Percentiles rank a stretch among this genome's conserved stretches.
These are phyloP conservation scores for Bryoglossum gracile DNA, from an alignment of 495 filamentous ascomycete genomes.

Conservation along the genomic window DNA sequence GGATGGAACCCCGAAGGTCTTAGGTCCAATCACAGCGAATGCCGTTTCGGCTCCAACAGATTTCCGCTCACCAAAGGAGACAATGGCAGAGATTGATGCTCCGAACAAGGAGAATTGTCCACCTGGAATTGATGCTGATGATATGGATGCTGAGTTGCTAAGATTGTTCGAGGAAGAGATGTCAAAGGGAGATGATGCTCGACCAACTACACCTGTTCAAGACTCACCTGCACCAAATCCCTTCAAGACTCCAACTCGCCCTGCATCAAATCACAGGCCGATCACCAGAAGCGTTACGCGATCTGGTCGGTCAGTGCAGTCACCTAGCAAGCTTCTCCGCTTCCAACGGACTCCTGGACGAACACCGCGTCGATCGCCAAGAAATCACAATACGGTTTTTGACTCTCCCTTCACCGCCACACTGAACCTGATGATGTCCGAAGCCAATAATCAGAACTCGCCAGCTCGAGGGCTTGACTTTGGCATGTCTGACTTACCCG, in stretches of 20 bases:
- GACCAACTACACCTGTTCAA: constrained; percentile 57
- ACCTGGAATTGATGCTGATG: constrained; percentile 10
- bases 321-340: constrained; percentile 9
- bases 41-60: constrained; percentile 39
- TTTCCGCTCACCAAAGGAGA: constrained; percentile 28
- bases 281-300: constrained; percentile 48
- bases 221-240: constrained; percentile 38
- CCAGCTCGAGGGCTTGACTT: constrained; percentile 24
- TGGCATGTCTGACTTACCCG: constrained; percentile 12
- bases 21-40: constrained; percentile 54
- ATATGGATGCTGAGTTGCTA: constrained; percentile 43
- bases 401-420: constrained; percentile 53
- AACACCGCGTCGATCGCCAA: constrained; percentile 35
- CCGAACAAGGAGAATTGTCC: constrained; percentile 36
- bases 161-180: constrained; percentile 50
- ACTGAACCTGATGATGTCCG: constrained; percentile 51
- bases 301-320: constrained; percentile 38
- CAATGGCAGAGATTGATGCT: constrained; percentile 20
- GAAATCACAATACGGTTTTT: constrained; percentile 28
- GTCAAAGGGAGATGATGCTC: constrained; percentile 33
- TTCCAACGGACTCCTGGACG: constrained; percentile 35
- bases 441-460: constrained; percentile 34
- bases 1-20: constrained; percentile 49
- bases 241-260: constrained; percentile 50
- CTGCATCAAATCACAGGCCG: constrained; percentile 49